Evolutionary conservation across 2,329 filamentous ascomycete genomes (phyloP).

Genomic region (Pseudogymnoascus sp.): DNA sequence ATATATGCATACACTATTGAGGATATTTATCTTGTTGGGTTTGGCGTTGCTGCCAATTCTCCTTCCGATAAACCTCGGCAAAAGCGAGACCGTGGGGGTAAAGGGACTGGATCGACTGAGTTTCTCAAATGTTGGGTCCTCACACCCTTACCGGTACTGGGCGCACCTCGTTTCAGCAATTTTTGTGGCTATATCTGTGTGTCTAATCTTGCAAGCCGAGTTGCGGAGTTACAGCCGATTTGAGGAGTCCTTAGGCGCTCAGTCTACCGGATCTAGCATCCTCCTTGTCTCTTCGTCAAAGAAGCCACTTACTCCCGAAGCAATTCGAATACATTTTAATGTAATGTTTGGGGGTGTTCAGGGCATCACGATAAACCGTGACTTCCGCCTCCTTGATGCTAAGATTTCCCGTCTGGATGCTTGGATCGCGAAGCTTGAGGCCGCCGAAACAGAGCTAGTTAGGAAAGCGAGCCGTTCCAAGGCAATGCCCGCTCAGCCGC

Average conservation of each 20-base stretch:
- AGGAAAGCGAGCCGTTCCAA: conserved; percentile 55
- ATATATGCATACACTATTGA: conserved; percentile 71
- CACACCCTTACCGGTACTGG: conserved; percentile 61
- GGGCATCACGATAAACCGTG: conserved; percentile 88
- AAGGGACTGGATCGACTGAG: conserved; percentile 70
- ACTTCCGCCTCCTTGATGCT: conserved; percentile 69
- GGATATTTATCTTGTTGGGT: conserved; percentile 79
- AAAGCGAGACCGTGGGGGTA: conserved; percentile 44
- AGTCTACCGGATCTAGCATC: conserved; percentile 59
- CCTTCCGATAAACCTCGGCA: conserved; percentile 72
- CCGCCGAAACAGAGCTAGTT: conserved; percentile 74
- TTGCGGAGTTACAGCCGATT: conserved; percentile 39
- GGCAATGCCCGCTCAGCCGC: background rate
- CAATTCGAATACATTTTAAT: conserved; percentile 73
- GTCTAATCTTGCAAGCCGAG: conserved; percentile 60
- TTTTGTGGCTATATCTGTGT: conserved; percentile 68
- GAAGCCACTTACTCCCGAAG: conserved; percentile 77
- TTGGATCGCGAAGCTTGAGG: conserved; percentile 63
- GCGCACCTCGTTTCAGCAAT: conserved; percentile 74
- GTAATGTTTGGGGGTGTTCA: conserved; percentile 86
- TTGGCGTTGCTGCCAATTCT: conserved; percentile 73
- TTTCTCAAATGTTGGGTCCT: conserved; percentile 67
- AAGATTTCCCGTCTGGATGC: conserved; percentile 69
- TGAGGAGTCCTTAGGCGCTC: conserved; percentile 82
- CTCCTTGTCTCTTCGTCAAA: conserved; percentile 78